These are phyloP conservation scores for Medicago truncatula DNA, from an alignment of 306 rosid species.

Conservation along the genomic window DNA sequence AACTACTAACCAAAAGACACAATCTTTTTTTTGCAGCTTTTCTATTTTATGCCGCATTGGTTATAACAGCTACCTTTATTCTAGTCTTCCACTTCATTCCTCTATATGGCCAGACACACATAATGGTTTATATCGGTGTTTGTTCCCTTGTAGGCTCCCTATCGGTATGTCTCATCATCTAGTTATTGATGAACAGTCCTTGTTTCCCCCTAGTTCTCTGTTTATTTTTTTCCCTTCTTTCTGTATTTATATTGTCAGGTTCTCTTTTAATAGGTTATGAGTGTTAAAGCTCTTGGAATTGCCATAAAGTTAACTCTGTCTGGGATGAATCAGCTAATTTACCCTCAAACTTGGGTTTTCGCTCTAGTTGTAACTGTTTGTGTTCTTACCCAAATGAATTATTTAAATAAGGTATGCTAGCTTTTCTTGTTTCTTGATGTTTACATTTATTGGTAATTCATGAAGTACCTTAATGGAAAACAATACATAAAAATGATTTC, in stretches of 20 bases:
- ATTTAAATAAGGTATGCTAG: slow-evolving; percentile 82
- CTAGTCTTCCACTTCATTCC: slow-evolving; percentile 88
- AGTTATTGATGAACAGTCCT: slow-evolving; percentile 17
- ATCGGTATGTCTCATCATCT: slow-evolving; percentile 70
- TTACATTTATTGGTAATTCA: slow-evolving; percentile 12
- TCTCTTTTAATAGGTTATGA: slow-evolving; percentile 84
- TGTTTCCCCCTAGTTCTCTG: slow-evolving; percentile 36
- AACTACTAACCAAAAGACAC: slow-evolving; percentile 33
- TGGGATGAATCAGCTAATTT: slow-evolving; percentile 91
- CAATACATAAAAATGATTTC: neutral
- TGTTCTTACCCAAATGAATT: slow-evolving; percentile 99
- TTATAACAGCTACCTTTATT: slow-evolving; percentile 73
- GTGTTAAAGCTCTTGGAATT: slow-evolving; percentile 98
- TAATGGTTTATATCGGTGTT: slow-evolving; percentile 97
- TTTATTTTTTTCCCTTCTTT: slow-evolving; percentile 9
- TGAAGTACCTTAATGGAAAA: slow-evolving; percentile 1
- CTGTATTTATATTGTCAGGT: slow-evolving; percentile 38
- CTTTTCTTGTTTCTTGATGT: slow-evolving; percentile 34
- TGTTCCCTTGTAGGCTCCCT: slow-evolving; percentile 99
- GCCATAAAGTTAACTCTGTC: slow-evolving; percentile 93
- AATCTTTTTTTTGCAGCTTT: slow-evolving; percentile 71
- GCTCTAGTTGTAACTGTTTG: slow-evolving; percentile 79
- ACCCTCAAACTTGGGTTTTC: slow-evolving; percentile 95
- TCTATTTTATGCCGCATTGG: slow-evolving; percentile 80
- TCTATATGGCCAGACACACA: slow-evolving; percentile 95